Evolutionary conservation across 148 eudicot genomes (phyloP), one percentile per base, ranked within the genome.

Genomic region (Rhododendron vialii): DNA sequence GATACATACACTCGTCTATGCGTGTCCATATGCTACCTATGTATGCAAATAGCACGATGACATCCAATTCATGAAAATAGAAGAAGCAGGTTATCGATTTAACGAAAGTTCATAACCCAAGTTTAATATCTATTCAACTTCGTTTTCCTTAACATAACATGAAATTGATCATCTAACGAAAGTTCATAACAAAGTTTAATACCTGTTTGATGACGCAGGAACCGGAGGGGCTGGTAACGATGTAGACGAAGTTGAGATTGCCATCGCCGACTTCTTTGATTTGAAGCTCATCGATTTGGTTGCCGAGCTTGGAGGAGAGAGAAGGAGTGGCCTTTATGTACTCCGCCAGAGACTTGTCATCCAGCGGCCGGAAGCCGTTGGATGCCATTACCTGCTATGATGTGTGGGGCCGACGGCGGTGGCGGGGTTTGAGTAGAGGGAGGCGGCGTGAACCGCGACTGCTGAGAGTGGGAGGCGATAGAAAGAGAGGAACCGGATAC

Each of bases 201-300:
- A 55, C 99, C 95, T 97, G 99, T 87, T 97, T 97, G 86, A 94
- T 80, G 83, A 97, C 98, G 33, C 94, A 50, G 1, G 98, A 94
- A 36, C 90, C 92, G 4, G 95, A 88, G 20, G 92, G 83, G 48
- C 88, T 81, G 59, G 85, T 11, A n/a, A 97, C 90, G 75, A 94
- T 97, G 89, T 82, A 97, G 47, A 97, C 99, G 78, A 92, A 97
- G 84, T 97, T 97, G 88, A 97, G 98, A 87, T 97, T 97, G 26
- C 99, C 99, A 81, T 97, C 99, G 36, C 99, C 99, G 30, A 97
- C 94, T 88, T 97, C 99, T 88, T 92, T 94, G 88, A 97, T 88
- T 43, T 85, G 86, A 84, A 95, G 88, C 17, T 92, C 80, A 36
- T 93, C 92, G 63, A 87, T 61, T 7, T 91, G 38, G 36, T 86